Evolutionary conservation across 805 yeast genomes (phyloP).

Genomic region (Metschnikowia reukaufii): DNA sequence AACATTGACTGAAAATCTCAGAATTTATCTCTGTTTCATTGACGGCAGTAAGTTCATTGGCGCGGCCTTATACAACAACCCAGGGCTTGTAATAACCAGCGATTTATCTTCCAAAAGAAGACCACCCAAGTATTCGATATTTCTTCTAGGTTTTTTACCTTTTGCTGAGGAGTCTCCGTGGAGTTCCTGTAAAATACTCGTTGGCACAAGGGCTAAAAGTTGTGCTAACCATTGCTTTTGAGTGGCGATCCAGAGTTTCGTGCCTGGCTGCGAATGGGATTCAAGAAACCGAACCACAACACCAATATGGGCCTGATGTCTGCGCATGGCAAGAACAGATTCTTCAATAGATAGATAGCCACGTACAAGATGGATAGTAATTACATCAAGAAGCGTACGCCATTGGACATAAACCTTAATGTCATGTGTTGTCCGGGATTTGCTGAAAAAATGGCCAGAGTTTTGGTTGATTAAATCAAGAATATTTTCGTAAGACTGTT

Average conservation of each 20-base stretch:
- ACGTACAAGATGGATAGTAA: slow-evolving; percentile 63
- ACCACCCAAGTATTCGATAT: slow-evolving; percentile 34
- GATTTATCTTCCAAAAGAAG: slow-evolving; percentile 26
- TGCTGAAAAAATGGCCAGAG: slow-evolving; percentile 9
- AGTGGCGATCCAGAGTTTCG: slow-evolving; percentile 51
- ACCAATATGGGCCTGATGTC: slow-evolving; percentile 63
- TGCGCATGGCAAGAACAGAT: slow-evolving; percentile 57
- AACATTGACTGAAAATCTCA: slow-evolving; percentile 1
- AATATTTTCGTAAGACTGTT: slow-evolving; percentile 34
- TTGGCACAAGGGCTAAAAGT: slow-evolving; percentile 50
- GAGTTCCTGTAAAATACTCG: slow-evolving; percentile 29
- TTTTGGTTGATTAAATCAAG: slow-evolving; percentile 26
- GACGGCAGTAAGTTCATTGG: slow-evolving; percentile 28
- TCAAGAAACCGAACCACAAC: slow-evolving; percentile 43
- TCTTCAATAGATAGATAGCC: slow-evolving; percentile 59
- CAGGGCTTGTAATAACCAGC: slow-evolving; percentile 31
- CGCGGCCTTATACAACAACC: slow-evolving; percentile 31
- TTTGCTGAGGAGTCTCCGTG: slow-evolving; percentile 18
- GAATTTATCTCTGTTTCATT: too few relatives aligned
- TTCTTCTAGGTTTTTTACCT: slow-evolving; percentile 12
- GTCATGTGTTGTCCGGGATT: slow-evolving; percentile 30
- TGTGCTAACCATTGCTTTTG: slow-evolving; percentile 70
- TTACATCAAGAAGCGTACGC: slow-evolving; percentile 54
- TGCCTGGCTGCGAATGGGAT: slow-evolving; percentile 17
- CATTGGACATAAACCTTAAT: slow-evolving; percentile 29